Evolutionary conservation across 495 filamentous ascomycete genomes (phyloP).

Genomic region (Lichenothelia convexa): DNA sequence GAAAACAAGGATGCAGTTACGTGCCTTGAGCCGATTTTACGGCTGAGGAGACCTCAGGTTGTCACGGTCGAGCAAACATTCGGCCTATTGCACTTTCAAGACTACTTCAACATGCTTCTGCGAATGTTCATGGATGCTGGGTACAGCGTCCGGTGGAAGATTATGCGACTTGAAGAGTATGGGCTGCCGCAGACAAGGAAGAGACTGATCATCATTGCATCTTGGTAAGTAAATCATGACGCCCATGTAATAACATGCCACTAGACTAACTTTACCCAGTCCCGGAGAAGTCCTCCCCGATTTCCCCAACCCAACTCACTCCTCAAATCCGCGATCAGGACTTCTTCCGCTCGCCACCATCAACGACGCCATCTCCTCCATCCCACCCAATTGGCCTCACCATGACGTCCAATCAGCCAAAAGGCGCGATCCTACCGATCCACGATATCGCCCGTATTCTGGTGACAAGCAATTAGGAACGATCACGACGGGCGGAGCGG

Average conservation of each 20-base stretch:
- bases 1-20: constrained; percentile 52
- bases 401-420: constrained; percentile 39
- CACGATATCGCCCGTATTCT: no score
- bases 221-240: no score
- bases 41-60: constrained; percentile 43
- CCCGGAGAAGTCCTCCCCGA: neutral
- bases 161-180: constrained; percentile 36
- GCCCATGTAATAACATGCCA: no score
- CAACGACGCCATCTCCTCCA: constrained; percentile 25
- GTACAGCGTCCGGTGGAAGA: constrained; percentile 48
- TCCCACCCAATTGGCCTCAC: constrained; percentile 22
- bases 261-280: no score
- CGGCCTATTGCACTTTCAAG: constrained; percentile 28
- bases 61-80: constrained; percentile 76
- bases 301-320: neutral
- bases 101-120: constrained; percentile 24
- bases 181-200: constrained; percentile 41
- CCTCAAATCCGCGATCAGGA: constrained; percentile 12
- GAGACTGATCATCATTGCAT: neutral
- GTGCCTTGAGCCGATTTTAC: constrained; percentile 38
- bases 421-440: no score
- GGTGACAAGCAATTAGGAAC: no score
- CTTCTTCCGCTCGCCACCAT: constrained; percentile 12
- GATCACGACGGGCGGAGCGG: constrained; percentile 48
- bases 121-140: constrained; percentile 42